Evolutionary conservation across 768 basidiomycete species (phyloP).

Genomic region (Candolleomyces aberdarensis): DNA sequence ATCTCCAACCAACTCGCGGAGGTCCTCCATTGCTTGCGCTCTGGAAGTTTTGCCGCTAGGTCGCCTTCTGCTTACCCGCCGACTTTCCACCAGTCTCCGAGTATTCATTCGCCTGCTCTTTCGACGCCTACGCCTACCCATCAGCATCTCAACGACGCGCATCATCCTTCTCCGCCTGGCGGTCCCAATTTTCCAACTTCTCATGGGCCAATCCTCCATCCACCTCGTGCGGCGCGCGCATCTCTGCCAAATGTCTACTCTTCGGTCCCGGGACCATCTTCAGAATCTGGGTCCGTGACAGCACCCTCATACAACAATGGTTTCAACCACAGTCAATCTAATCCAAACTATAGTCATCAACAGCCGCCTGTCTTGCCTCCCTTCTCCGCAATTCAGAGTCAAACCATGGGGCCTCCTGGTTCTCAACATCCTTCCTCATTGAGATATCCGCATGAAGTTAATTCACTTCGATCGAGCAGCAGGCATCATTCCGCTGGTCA

Average conservation of each 20-base stretch:
- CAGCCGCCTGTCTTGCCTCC: constrained; percentile 57
- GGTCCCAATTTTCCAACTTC: constrained; percentile 21
- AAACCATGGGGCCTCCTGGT: constrained; percentile 45
- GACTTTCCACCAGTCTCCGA: constrained; percentile 62
- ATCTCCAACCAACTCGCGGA: constrained; percentile 83
- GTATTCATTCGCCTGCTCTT: constrained; percentile 54
- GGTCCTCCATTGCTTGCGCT: constrained; percentile 75
- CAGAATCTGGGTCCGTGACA: constrained; percentile 38
- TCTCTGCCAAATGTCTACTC: constrained; percentile 35
- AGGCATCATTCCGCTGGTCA: constrained; percentile 35
- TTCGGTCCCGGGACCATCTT: constrained; percentile 17
- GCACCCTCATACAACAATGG: constrained; percentile 36
- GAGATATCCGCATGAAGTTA: constrained; percentile 43
- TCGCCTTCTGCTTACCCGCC: constrained; percentile 63
- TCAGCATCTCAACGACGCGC: constrained; percentile 36
- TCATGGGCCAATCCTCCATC: constrained; percentile 23
- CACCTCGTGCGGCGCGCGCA: constrained; percentile 33
- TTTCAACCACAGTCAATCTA: constrained; percentile 36
- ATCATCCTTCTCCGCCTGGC: constrained; percentile 39
- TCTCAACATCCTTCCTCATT: constrained; percentile 54
- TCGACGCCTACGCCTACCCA: constrained; percentile 47
- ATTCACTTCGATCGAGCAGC: constrained; percentile 23
- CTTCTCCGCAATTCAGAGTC: constrained; percentile 58
- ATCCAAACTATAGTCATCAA: constrained; percentile 22
- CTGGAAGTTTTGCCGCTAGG: constrained; percentile 45